Conservation (phyloP, 2,329 filamentous ascomycete species). For the Pseudocercospora crystallina region DNA sequence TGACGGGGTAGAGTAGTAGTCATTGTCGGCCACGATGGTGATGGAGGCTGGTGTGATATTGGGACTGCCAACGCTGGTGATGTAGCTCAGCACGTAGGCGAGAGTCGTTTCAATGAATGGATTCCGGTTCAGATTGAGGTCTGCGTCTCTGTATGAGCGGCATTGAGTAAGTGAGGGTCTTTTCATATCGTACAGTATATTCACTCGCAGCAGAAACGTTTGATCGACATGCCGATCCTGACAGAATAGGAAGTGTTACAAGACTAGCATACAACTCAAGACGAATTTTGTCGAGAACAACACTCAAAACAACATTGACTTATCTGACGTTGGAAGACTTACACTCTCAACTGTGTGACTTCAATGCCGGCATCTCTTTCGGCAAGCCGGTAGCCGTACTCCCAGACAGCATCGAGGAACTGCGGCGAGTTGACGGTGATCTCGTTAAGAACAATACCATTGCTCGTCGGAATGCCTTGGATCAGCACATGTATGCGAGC, state of each 20-base stretch:
- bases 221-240: constrained; percentile 1
- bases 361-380: constrained; percentile 75
- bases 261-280: background rate
- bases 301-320: background rate
- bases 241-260: constrained; percentile 2
- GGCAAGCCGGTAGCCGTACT: constrained; percentile 73
- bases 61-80: constrained; percentile 51
- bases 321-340: constrained; percentile 44
- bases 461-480: constrained; percentile 56
- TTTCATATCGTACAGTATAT: constrained; percentile 3
- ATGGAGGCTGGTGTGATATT: constrained; percentile 69
- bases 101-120: constrained; percentile 91
- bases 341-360: constrained; percentile 77
- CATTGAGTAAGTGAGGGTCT: constrained; percentile 22
- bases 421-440: constrained; percentile 90
- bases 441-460: constrained; percentile 63
- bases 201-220: background rate
- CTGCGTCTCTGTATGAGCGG: constrained; percentile 33
- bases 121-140: constrained; percentile 59
- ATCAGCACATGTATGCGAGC: constrained; percentile 63
- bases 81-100: constrained; percentile 82
- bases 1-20: constrained; percentile 83
- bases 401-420: constrained; percentile 83
- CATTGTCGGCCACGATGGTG: constrained; percentile 89
- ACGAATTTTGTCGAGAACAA: background rate